Percentiles rank a stretch among this genome's conserved stretches.
Conservation (phyloP, 163 green algal genomes). For the Volvox carteri region DNA sequence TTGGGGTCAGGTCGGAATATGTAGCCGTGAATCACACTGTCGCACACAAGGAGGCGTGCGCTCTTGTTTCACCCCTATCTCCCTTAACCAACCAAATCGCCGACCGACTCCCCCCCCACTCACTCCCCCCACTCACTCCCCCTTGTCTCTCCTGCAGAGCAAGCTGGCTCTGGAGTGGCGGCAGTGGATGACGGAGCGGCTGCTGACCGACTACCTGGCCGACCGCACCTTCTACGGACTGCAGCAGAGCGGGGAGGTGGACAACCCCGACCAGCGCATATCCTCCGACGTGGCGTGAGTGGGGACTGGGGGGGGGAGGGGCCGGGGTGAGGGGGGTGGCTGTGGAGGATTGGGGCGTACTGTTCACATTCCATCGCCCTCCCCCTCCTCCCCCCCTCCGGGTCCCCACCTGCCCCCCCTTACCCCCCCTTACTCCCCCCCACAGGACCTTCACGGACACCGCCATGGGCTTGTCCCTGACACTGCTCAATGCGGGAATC, state of each 20-base stretch:
- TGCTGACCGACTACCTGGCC: constrained; percentile 90
- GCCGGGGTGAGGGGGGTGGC: neutral
- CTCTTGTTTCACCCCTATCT: too few species aligned
- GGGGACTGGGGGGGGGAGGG: neutral
- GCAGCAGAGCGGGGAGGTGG: constrained; percentile 84
- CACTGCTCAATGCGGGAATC: constrained; percentile 89
- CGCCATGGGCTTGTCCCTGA: constrained; percentile 86
- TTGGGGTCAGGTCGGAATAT: too few species aligned
- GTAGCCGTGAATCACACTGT: too few species aligned
- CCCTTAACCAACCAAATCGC: neutral
- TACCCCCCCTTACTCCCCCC: neutral
- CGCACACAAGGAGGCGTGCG: too few species aligned
- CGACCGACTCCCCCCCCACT: neutral
- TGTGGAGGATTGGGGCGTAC: too few species aligned
- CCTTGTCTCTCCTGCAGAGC: constrained; percentile 59
- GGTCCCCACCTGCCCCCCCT: neutral
- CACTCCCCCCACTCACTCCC: neutral
- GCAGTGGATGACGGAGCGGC: constrained; percentile 92
- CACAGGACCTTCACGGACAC: constrained; percentile 91
- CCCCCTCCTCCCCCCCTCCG: neutral
- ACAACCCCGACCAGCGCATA: constrained; percentile 99
- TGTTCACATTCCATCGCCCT: too few species aligned
- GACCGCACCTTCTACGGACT: constrained; percentile 93
- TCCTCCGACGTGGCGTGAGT: constrained; percentile 85
- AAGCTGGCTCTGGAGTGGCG: constrained; percentile 94